These are phyloP conservation scores for Licmophora abbreviata DNA, from an alignment of 108 stramenopile genomes.

Conservation along the genomic window DNA sequence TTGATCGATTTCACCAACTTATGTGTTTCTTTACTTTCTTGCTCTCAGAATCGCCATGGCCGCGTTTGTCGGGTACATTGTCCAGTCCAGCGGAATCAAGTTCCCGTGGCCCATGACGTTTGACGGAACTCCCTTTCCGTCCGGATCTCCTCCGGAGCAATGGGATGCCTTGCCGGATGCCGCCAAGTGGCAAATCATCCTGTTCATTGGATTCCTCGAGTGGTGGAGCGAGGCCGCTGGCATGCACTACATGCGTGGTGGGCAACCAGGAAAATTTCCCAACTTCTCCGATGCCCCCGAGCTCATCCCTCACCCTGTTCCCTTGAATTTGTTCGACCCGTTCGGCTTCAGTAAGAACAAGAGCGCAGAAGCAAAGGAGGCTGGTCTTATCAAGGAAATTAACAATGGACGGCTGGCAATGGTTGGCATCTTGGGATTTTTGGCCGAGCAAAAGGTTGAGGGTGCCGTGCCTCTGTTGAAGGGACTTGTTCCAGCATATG, in stretches of 20 bases:
- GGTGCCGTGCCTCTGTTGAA: conserved; percentile 72
- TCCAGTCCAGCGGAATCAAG: conserved; percentile 67
- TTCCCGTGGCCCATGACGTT: conserved; percentile 43
- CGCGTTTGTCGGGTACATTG: conserved; percentile 67
- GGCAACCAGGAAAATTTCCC: conserved; percentile 62
- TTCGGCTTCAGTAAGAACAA: conserved; percentile 43
- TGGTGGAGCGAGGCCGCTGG: conserved; percentile 62
- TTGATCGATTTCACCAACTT: background rate
- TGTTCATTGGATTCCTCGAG: conserved; percentile 74
- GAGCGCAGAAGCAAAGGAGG: conserved; percentile 53
- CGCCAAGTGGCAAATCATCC: conserved; percentile 85
- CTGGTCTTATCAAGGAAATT: conserved; percentile 51
- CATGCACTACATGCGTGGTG: conserved; percentile 72
- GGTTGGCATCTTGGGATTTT: conserved; percentile 72
- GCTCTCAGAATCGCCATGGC: conserved; percentile 51
- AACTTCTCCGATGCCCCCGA: conserved; percentile 36
- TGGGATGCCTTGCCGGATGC: conserved; percentile 76
- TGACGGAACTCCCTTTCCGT: conserved; percentile 31
- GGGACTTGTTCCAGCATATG: conserved; percentile 61
- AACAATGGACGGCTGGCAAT: conserved; percentile 75
- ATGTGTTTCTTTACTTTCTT: background rate
- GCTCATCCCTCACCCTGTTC: conserved; percentile 73
- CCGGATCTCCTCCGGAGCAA: conserved; percentile 57
- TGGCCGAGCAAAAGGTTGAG: conserved; percentile 62
- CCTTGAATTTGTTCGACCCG: conserved; percentile 57